phyloP scores from a whole-genome alignment of 495 filamentous ascomycete genomes.

The Chaetomium cochliodes region DNA sequence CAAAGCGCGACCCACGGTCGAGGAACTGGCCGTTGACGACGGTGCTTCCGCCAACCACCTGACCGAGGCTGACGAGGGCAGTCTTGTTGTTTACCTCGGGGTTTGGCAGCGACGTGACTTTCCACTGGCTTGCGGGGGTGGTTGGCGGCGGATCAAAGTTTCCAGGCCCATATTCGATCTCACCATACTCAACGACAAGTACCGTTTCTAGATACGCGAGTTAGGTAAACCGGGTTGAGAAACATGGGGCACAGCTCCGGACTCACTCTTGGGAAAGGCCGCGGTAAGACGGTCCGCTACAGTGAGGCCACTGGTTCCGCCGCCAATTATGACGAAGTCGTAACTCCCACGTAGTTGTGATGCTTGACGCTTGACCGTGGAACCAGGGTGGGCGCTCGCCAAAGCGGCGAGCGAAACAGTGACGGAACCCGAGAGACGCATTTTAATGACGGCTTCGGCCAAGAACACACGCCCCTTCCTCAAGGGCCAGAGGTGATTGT shows the following conservation, averaged over 20 bases:
- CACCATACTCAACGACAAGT: constrained; percentile 46
- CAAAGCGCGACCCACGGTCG: constrained; percentile 36
- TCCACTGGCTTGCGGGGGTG: constrained; percentile 22
- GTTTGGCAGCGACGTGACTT: constrained; percentile 39
- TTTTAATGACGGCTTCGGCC: neutral
- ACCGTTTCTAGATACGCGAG: constrained; percentile 35
- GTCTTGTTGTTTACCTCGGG: constrained; percentile 38
- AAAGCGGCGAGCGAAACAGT: constrained; percentile 11
- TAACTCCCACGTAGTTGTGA: constrained; percentile 24
- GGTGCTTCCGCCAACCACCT: constrained; percentile 44
- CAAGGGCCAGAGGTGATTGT: too few species aligned
- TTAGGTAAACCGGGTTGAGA: neutral
- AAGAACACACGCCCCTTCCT: neutral
- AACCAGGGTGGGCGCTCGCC: constrained; percentile 7
- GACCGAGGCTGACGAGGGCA: constrained; percentile 34
- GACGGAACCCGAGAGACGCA: neutral
- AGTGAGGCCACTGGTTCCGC: constrained; percentile 42
- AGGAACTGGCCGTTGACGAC: constrained; percentile 46
- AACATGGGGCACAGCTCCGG: neutral
- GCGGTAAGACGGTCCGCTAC: constrained; percentile 39
- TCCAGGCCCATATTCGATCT: constrained; percentile 29
- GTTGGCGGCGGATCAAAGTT: constrained; percentile 26
- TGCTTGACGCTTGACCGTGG: constrained; percentile 23
- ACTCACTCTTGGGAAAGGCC: constrained; percentile 25
- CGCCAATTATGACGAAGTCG: constrained; percentile 46